These are phyloP conservation scores for Saccharomyces pastorianus DNA, from an alignment of 1,139 yeast species.

Conservation along the genomic window DNA sequence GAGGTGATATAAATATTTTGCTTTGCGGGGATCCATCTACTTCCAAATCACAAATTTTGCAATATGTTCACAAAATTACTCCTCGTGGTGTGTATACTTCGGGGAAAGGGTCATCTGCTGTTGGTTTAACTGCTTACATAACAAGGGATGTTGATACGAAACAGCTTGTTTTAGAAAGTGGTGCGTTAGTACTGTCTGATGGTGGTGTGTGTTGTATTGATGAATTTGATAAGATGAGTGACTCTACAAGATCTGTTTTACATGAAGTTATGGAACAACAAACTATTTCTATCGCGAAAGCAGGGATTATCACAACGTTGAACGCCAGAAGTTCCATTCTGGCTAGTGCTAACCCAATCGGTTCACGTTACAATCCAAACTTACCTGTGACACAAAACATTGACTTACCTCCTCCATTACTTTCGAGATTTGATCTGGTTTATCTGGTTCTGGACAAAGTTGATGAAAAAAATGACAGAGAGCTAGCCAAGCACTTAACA, in stretches of 20 bases:
- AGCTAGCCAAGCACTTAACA: slow-evolving; percentile 83
- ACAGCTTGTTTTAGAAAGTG: slow-evolving; percentile 88
- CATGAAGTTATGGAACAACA: slow-evolving; percentile 99
- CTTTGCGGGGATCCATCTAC: slow-evolving; percentile 98
- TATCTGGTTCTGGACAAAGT: slow-evolving; percentile 88
- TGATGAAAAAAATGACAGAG: slow-evolving; percentile 76
- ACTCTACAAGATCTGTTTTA: slow-evolving; percentile 83
- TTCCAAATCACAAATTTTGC: slow-evolving; percentile 85
- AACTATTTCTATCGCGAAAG: slow-evolving; percentile 94
- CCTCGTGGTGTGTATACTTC: slow-evolving; percentile 97
- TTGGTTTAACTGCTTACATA: slow-evolving; percentile 93
- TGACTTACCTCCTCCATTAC: slow-evolving; percentile 90
- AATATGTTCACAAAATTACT: slow-evolving; percentile 92
- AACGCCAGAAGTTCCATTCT: slow-evolving; percentile 93
- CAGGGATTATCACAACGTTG: slow-evolving; percentile 92
- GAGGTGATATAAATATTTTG: slow-evolving; percentile 89
- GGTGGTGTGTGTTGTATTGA: slow-evolving; percentile 99
- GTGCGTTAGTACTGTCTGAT: slow-evolving; percentile 92
- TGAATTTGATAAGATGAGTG: slow-evolving; percentile 97
- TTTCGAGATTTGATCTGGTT: slow-evolving; percentile 90
- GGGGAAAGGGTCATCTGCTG: slow-evolving; percentile 98
- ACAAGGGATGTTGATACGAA: slow-evolving; percentile 91
- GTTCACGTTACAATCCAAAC: slow-evolving; percentile 87
- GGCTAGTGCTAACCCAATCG: slow-evolving; percentile 97
- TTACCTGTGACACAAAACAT: slow-evolving; percentile 91